Base-by-base conservation (phyloP, 164 flowering plant species). In the Litsea cubeba region DNA sequence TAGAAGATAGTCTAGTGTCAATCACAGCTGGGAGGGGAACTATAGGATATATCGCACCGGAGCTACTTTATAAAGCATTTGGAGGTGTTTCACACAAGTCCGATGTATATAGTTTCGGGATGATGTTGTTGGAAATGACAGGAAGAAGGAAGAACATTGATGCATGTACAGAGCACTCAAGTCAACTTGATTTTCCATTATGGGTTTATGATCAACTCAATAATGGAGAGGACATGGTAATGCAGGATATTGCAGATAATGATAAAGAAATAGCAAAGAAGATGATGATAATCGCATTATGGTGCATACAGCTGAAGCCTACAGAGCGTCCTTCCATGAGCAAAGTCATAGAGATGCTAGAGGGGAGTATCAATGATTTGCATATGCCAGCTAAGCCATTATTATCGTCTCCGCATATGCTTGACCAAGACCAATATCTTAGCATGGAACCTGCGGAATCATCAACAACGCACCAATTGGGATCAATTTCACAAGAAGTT, bases 161-260 rank as follows among this genome's bases (percentile, higher is more conserved):
- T 62, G 28, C 76, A 24, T 23, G 10, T 5, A 64, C 65, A 50
- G 30, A 14, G 30, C 49, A 64, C 28, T 60, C 71, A 2, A 79
- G 82, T 60, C 74, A 82, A 68, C 60, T 76, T 0, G 75, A 74
- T 54, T 79, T 74, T 25, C 84, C 82, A 12, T 24, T 30, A 3
- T 79, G 84, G 82, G 18, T 76, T 50, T 79, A 82, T 35, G 69
- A 79, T 17, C 77, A 65, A 8, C 25, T 79, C 5, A 17, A 17
- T 12, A 50, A 63, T 22, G 77, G 74, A 1, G 26, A 63, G 5
- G 71, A 75, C 1, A 28, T 79, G 35, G 76, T 68, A 54, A 54
- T 72, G 2, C 71, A 22, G 46, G 75, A 46, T 22, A 65, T 58
- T 12, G 72, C 18, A 7, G 12, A 23, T 8, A 26, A 28, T 2